Percentiles rank a stretch among this genome's conserved stretches.
phyloP scores from a whole-genome alignment of 805 yeast species.

The Yarrowia bubula region DNA sequence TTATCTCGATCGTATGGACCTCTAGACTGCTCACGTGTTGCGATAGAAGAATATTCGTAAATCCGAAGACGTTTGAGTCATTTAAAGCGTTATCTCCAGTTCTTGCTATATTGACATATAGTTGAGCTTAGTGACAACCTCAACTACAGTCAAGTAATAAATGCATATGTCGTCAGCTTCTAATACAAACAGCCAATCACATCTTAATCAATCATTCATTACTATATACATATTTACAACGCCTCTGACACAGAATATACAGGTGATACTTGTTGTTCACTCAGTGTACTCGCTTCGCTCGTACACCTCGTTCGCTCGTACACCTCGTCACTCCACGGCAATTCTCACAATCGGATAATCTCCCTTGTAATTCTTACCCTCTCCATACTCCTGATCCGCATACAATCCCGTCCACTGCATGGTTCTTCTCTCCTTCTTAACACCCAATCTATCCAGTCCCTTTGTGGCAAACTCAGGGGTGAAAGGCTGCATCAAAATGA shows the following conservation, averaged over 20 bases:
- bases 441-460: conserved; percentile 64
- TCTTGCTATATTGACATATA: too few species aligned
- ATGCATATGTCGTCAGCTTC: too few species aligned
- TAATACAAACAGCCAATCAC: too few species aligned
- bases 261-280: too few species aligned
- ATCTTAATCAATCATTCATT: background rate
- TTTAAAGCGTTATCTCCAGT: background rate
- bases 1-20: too few species aligned
- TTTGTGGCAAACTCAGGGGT: conserved; percentile 61
- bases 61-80: too few species aligned
- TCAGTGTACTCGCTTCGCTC: background rate
- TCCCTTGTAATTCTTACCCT: conserved; percentile 51
- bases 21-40: too few species aligned
- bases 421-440: conserved; percentile 45
- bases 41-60: too few species aligned
- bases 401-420: conserved; percentile 52
- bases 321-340: background rate
- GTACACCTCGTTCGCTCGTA: background rate
- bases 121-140: too few species aligned
- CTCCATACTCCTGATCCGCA: conserved; percentile 61
- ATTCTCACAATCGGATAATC: conserved; percentile 46
- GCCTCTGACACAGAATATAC: too few species aligned
- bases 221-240: conserved; percentile 7
- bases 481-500: conserved; percentile 69
- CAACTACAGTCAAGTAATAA: too few species aligned